Conservation (phyloP, 1,284 basidiomycete genomes). For the Boletellus deceptivus region DNA sequence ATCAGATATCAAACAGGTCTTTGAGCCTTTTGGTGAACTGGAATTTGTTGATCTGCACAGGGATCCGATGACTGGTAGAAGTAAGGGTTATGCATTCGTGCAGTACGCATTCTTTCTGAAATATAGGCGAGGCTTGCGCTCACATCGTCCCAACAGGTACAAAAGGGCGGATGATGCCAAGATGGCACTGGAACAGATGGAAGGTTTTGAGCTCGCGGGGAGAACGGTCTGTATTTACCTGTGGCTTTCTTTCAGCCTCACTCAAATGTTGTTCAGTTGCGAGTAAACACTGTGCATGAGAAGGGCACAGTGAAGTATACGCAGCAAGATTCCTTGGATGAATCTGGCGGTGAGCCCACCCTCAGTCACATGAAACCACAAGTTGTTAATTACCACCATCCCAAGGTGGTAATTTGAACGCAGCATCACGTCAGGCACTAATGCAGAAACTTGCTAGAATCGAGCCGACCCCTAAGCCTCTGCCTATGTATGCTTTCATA, state of each 20-base stretch:
- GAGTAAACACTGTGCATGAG: constrained; percentile 89
- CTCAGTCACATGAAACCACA: background rate
- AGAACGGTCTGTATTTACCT: constrained; percentile 62
- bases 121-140: background rate
- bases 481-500: constrained; percentile 53
- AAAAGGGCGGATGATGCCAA: constrained; percentile 88
- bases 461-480: constrained; percentile 60
- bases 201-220: constrained; percentile 95
- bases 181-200: constrained; percentile 97
- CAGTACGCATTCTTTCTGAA: constrained; percentile 54
- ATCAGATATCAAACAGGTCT: constrained; percentile 96
- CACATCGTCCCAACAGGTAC: constrained; percentile 52
- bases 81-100: constrained; percentile 98
- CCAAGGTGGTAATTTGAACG: constrained; percentile 88
- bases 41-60: constrained; percentile 98
- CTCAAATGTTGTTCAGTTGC: constrained; percentile 51
- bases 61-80: constrained; percentile 89
- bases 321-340: constrained; percentile 78
- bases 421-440: constrained; percentile 92
- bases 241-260: constrained; percentile 1
- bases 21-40: constrained; percentile 96
- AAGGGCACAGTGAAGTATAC: constrained; percentile 75
- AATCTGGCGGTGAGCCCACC: constrained; percentile 62
- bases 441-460: constrained; percentile 99
- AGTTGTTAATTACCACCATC: constrained; percentile 9